Conservation (phyloP, 192 early-diverging fungal genomes). For the Linnemannia zychae region DNA sequence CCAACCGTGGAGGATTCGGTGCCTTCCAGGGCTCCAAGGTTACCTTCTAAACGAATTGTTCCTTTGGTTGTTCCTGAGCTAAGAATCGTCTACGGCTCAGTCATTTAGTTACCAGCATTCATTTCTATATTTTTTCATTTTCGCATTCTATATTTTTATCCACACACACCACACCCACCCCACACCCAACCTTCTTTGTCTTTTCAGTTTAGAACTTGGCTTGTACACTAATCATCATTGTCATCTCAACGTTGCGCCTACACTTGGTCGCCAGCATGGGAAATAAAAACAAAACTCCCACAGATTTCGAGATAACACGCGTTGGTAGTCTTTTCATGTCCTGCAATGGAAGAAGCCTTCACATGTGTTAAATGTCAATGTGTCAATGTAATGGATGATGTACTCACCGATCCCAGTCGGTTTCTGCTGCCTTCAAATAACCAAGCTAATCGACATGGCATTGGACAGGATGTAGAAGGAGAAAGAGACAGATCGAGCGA, state of each 20-base stretch:
- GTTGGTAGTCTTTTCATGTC: not conserved
- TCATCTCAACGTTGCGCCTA: not conserved
- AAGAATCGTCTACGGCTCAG: not conserved
- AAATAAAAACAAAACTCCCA: not conserved
- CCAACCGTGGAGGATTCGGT: slow-evolving; percentile 70
- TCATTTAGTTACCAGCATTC: slow-evolving; percentile 8
- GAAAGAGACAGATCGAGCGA: not conserved
- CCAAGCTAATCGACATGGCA: not conserved
- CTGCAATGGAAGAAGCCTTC: no score
- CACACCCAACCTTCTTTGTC: slow-evolving; percentile 5
- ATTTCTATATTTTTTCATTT: not conserved
- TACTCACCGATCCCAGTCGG: not conserved
- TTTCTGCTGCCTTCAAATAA: not conserved
- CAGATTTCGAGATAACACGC: not conserved
- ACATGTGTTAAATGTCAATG: not conserved
- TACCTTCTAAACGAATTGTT: slow-evolving; percentile 38
- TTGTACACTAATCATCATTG: slow-evolving; percentile 9
- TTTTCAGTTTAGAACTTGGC: not conserved
- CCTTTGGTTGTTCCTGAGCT: not conserved
- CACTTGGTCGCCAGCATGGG: not conserved
- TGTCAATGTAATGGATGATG: not conserved
- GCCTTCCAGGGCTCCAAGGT: slow-evolving; percentile 53
- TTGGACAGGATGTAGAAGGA: not conserved
- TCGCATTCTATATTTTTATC: slow-evolving; percentile 12
- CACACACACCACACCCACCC: not conserved